These are phyloP conservation scores for Aspergillus chevalieri DNA, from an alignment of 2,329 filamentous ascomycete species.

Conservation along the genomic window DNA sequence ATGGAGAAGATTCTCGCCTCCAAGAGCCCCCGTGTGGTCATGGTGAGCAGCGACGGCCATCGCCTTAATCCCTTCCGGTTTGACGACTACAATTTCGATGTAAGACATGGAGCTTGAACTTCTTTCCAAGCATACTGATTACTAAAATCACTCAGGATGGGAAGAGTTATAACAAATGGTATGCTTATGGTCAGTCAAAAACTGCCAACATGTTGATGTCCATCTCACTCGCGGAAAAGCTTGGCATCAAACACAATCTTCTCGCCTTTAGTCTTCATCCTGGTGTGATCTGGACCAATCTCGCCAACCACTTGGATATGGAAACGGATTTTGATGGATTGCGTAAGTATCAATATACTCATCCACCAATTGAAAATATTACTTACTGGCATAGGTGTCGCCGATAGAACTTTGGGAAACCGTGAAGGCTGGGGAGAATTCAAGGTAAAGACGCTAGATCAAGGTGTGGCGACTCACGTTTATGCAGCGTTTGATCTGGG, in stretches of 20 bases:
- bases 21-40: conserved; percentile 34
- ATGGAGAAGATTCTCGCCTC: conserved; percentile 26
- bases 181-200: conserved; percentile 42
- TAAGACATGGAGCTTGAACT: conserved; percentile 8
- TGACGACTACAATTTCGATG: conserved; percentile 42
- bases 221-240: conserved; percentile 28
- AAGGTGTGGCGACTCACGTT: conserved; percentile 27
- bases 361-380: too few relatives aligned
- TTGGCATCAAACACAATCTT: conserved; percentile 15
- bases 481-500: conserved; percentile 27
- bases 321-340: conserved; percentile 9
- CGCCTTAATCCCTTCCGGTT: conserved; percentile 39
- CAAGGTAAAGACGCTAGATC: conserved; percentile 17
- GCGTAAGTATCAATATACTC: conserved; percentile 3
- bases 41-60: conserved; percentile 42
- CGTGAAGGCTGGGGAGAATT: conserved; percentile 14
- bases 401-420: conserved; percentile 13
- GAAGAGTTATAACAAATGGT: conserved; percentile 26
- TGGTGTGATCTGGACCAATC: conserved; percentile 19
- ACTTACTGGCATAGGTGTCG: not conserved
- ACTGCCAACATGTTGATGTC: conserved; percentile 43
- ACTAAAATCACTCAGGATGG: conserved; percentile 13
- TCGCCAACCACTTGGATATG: conserved; percentile 15
- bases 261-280: conserved; percentile 22
- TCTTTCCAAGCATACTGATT: not conserved